Evolutionary conservation across 352 stramenopile genomes (phyloP).

Genomic region (Phytophthora pluvialis): DNA sequence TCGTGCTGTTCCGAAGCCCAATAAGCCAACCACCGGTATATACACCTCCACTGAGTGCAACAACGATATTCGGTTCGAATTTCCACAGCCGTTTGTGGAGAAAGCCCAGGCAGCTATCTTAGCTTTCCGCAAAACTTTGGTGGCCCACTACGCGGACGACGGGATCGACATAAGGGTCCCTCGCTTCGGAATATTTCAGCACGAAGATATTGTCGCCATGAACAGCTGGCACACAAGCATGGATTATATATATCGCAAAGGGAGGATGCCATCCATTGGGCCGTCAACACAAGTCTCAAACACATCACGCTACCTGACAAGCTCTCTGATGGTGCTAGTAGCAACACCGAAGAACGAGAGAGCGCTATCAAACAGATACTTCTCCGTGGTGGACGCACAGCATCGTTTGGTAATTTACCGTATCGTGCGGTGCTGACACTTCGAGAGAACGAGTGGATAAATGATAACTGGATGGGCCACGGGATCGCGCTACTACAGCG

Average conservation of each 20-base stretch:
- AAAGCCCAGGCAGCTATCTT: slow-evolving; percentile 6
- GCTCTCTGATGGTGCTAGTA: slow-evolving; percentile 2
- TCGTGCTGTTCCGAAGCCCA: background rate
- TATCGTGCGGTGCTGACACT: slow-evolving; percentile 1
- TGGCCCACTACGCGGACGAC: background rate
- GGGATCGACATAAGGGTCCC: slow-evolving; percentile 2
- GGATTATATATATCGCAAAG: background rate
- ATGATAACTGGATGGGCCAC: slow-evolving; percentile 5
- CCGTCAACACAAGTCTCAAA: slow-evolving; percentile 2
- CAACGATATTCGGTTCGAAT: slow-evolving; percentile 2
- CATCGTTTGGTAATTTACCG: background rate
- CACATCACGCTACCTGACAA: background rate
- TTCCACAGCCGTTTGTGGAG: slow-evolving; percentile 4
- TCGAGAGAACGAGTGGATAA: background rate
- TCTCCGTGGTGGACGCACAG: background rate
- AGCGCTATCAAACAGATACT: background rate
- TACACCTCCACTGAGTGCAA: background rate
- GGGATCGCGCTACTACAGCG: background rate
- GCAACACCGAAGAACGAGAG: background rate
- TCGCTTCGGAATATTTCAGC: slow-evolving; percentile 3
- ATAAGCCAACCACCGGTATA: slow-evolving; percentile 8
- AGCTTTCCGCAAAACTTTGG: background rate
- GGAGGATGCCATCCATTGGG: background rate
- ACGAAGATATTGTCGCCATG: slow-evolving; percentile 6
- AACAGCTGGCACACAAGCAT: slow-evolving; percentile 3